phyloP scores from a whole-genome alignment of 179 eudicot species.

The Vitellaria paradoxa region DNA sequence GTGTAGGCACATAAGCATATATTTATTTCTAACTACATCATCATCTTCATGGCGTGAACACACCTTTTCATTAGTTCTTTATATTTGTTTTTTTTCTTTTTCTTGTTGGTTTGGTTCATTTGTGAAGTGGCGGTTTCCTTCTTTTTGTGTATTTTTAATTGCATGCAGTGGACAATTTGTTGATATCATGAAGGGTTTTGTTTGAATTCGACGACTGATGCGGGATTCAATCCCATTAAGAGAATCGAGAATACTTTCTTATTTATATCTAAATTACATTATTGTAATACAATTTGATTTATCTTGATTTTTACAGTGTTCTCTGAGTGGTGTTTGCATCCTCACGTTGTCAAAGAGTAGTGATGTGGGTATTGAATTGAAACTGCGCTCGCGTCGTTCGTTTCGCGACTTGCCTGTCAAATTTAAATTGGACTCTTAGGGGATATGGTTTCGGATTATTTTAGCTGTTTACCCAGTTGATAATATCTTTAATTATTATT shows the following conservation, averaged over 20 bases:
- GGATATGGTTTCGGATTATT: background rate
- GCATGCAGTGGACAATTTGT: constrained; percentile 12
- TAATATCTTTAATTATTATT: background rate
- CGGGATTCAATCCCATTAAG: background rate
- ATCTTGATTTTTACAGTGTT: background rate
- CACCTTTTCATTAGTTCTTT: background rate
- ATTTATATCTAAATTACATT: background rate
- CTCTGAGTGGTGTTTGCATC: background rate
- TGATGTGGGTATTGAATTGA: background rate
- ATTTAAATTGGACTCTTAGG: background rate
- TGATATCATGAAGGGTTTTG: background rate
- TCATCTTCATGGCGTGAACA: background rate
- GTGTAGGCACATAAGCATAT: background rate
- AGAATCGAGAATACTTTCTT: background rate
- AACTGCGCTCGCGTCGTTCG: background rate
- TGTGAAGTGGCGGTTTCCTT: background rate
- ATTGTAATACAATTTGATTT: background rate
- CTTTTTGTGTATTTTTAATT: background rate
- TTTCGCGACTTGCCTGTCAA: background rate
- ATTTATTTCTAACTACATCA: background rate
- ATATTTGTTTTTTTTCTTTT: background rate
- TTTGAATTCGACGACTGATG: background rate
- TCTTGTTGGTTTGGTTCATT: background rate
- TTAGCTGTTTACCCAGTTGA: background rate
- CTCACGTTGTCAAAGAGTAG: background rate